These are phyloP conservation scores for Voacanga thouarsii DNA, from an alignment of 257 asterid genomes.

Conservation along the genomic window DNA sequence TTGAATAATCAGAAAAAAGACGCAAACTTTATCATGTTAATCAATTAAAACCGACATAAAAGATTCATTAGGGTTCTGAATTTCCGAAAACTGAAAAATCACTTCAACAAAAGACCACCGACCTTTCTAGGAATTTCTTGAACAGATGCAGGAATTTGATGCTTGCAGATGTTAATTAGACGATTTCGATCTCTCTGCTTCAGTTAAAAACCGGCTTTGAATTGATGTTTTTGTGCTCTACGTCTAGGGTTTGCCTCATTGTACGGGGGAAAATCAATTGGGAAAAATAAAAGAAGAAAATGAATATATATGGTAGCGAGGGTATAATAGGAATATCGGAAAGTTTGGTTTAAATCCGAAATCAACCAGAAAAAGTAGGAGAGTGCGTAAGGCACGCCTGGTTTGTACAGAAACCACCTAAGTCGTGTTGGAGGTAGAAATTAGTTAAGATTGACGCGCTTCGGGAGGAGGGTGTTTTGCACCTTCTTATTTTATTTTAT, in stretches of 20 bases:
- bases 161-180: constrained; percentile 23
- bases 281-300: constrained; percentile 18
- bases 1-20: constrained; percentile 18
- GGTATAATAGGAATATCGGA: constrained; percentile 36
- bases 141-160: constrained; percentile 28
- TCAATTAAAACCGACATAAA: constrained; percentile 23
- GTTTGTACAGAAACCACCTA: constrained; percentile 42
- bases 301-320: constrained; percentile 26
- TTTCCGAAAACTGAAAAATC: constrained; percentile 25
- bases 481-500: background rate
- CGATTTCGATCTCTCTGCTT: constrained; percentile 27
- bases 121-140: constrained; percentile 36
- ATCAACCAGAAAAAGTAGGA: constrained; percentile 32
- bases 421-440: constrained; percentile 23
- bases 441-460: background rate
- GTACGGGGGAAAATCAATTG: constrained; percentile 33
- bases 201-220: constrained; percentile 20
- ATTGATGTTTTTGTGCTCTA: constrained; percentile 25
- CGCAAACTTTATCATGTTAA: constrained; percentile 15
- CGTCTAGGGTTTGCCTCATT: constrained; percentile 51
- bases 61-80: constrained; percentile 12
- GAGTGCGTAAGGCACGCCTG: constrained; percentile 36
- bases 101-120: constrained; percentile 21
- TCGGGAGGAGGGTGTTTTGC: background rate
- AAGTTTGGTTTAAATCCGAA: constrained; percentile 28